Base-by-base conservation (phyloP, 2,329 filamentous ascomycete genomes). In the Chalaropsis thielavioides region DNA sequence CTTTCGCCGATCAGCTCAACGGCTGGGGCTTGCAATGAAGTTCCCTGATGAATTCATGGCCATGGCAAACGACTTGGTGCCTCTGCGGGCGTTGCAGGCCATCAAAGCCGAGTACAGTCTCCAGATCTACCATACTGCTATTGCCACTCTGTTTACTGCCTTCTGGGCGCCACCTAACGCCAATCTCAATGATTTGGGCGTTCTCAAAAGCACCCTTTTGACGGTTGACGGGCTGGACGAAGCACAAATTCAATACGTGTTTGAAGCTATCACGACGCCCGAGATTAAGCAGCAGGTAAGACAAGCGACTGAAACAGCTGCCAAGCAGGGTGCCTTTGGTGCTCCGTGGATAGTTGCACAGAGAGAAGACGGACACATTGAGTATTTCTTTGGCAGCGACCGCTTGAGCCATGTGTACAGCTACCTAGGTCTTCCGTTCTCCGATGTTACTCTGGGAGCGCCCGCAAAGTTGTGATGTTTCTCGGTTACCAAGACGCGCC, bases 321-420 rank as follows among this genome's bases (percentile, higher is more conserved):
- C 89, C 17, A 80, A 82, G 44, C 76, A 76, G 61, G 89, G 88
- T 0, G 89, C 88, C 0, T 92, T 89, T 73, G 89, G 89, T 0
- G 83, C 84, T 61, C 89, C 89, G 1, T 92, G 89, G 88, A 78
- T 89, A 67, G 85, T 84, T 80, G 88, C 85, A 2, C 79, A 77
- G 19, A 83, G 87, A 69, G 72, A 71, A 69, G 72, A 71, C 68
- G 86, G 85, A 0, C 73, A 78, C 65, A 10, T 8, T 8, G 24
- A 64, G 11, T 82, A 85, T 0, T 90, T 91, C 72, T 92, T 92
- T 74, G 88, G 88, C 2, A 90, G 87, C 74, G 88, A 92, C 74
- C 77, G 83, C 82, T 76, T 89, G 85, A 72, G 85, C 69, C 87
- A 82, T 69, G 80, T 92, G 69, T 91, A 86, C 75, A 76, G 81